Evolutionary conservation across 345 rosid species (phyloP).

Genomic region (Clarkia xantiana): DNA sequence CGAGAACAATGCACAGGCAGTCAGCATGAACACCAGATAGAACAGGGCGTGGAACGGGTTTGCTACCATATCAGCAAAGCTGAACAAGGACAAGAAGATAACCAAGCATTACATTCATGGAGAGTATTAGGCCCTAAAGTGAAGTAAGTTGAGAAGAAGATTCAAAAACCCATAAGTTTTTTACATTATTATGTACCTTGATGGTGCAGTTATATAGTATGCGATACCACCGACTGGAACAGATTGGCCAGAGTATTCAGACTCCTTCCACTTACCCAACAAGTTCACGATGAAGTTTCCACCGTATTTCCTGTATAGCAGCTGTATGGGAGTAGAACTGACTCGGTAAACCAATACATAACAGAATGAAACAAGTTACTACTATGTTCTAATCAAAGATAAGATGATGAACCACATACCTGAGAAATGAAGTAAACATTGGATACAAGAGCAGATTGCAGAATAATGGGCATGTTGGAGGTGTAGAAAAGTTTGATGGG

Average conservation of each 20-base stretch:
- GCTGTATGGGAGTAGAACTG: slow-evolving; percentile 12
- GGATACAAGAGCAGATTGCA: slow-evolving; percentile 27
- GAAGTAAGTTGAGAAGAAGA: no score
- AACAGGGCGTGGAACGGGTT: slow-evolving; percentile 28
- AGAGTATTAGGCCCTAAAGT: no score
- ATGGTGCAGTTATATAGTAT: slow-evolving; percentile 23
- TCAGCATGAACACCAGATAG: slow-evolving; percentile 21
- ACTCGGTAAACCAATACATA: no score
- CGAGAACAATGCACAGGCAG: slow-evolving; percentile 28
- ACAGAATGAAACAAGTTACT: no score
- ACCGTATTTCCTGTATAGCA: slow-evolving; percentile 22
- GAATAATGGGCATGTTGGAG: slow-evolving; percentile 27
- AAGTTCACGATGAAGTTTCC: slow-evolving; percentile 26
- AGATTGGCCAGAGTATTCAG: slow-evolving; percentile 22
- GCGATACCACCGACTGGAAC: slow-evolving; percentile 24
- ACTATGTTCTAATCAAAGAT: no score
- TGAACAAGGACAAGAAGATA: not conserved
- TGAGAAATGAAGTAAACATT: slow-evolving; percentile 26
- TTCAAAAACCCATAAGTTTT: no score
- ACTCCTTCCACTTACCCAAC: slow-evolving; percentile 25
- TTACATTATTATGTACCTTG: slow-evolving; percentile 3
- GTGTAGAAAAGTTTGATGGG: slow-evolving; percentile 26
- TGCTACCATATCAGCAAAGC: slow-evolving; percentile 26
- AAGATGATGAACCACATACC: no score
- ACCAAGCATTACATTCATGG: not conserved